A percentile compares a stretch with the other conserved stretches of the same genome.
phyloP scores from a whole-genome alignment of 441 rosid genomes.

The Daphne laureola region DNA sequence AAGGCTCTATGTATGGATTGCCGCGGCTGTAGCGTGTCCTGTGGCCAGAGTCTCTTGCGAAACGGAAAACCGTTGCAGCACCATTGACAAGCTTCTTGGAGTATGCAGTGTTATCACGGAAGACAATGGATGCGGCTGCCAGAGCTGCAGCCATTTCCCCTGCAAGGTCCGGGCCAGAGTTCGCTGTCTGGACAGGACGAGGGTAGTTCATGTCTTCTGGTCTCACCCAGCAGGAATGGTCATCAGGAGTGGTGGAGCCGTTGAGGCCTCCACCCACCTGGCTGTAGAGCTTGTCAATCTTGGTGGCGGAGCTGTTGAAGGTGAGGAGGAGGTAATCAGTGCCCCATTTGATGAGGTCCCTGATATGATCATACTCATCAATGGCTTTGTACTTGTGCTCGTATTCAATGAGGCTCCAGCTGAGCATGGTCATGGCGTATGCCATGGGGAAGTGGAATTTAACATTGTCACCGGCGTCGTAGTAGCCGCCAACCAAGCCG shows the following conservation, averaged over 20 bases:
- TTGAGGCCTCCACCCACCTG: conserved; percentile 72
- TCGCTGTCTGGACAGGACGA: conserved; percentile 31
- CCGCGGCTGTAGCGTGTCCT: conserved; percentile 39
- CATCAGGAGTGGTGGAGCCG: conserved; percentile 52
- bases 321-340: conserved; percentile 77
- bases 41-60: conserved; percentile 46
- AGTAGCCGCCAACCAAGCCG: conserved; percentile 77
- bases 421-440: conserved; percentile 75
- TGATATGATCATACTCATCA: conserved; percentile 50
- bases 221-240: conserved; percentile 69
- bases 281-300: conserved; percentile 42
- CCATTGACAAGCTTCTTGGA: conserved; percentile 51
- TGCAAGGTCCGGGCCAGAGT: conserved; percentile 52
- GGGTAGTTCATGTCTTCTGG: conserved; percentile 77
- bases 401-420: conserved; percentile 90
- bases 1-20: conserved; percentile 30
- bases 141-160: conserved; percentile 76
- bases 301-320: conserved; percentile 60
- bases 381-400: conserved; percentile 49
- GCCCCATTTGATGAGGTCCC: conserved; percentile 74
- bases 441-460: conserved; percentile 91
- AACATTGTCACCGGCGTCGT: conserved; percentile 67
- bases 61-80: conserved; percentile 45
- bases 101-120: conserved; percentile 44
- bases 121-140: conserved; percentile 75